Conservation (phyloP, 176 grass and related monocot species). For the Miscanthus lutarioriparius region DNA sequence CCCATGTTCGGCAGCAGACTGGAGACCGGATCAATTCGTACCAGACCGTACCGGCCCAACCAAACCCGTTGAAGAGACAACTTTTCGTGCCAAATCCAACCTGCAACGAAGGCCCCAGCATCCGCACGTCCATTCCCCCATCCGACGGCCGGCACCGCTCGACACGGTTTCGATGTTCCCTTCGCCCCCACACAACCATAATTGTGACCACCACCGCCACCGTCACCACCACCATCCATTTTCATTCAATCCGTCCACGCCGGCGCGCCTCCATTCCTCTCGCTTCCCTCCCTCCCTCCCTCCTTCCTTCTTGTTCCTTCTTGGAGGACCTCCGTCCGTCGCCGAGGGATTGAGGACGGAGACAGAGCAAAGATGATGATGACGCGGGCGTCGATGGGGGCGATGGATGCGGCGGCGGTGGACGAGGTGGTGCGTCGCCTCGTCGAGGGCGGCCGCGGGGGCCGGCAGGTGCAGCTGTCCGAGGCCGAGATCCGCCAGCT, state of each 20-base stretch:
- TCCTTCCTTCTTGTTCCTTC: too few relatives aligned
- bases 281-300: not conserved
- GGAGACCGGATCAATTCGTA: not conserved
- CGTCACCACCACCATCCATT: slow-evolving; percentile 2
- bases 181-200: slow-evolving; percentile 13
- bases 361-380: slow-evolving; percentile 52
- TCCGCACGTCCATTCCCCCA: not conserved
- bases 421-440: slow-evolving; percentile 74
- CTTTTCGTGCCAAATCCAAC: not conserved
- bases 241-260: slow-evolving; percentile 16
- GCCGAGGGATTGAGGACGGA: too few relatives aligned
- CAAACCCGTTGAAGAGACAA: not conserved
- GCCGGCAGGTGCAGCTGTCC: slow-evolving; percentile 80
- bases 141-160: slow-evolving; percentile 5
- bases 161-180: slow-evolving; percentile 43
- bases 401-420: slow-evolving; percentile 63
- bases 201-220: not conserved
- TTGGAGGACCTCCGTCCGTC: too few relatives aligned
- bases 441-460: slow-evolving; percentile 58
- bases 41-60: not conserved
- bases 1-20: too few relatives aligned
- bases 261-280: slow-evolving; percentile 11
- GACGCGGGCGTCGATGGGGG: slow-evolving; percentile 62
- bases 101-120: not conserved
- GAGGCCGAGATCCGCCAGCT: slow-evolving; percentile 95